phyloP scores from a whole-genome alignment of 1,284 basidiomycete species.

The Neotropicomus parvogracilis region DNA sequence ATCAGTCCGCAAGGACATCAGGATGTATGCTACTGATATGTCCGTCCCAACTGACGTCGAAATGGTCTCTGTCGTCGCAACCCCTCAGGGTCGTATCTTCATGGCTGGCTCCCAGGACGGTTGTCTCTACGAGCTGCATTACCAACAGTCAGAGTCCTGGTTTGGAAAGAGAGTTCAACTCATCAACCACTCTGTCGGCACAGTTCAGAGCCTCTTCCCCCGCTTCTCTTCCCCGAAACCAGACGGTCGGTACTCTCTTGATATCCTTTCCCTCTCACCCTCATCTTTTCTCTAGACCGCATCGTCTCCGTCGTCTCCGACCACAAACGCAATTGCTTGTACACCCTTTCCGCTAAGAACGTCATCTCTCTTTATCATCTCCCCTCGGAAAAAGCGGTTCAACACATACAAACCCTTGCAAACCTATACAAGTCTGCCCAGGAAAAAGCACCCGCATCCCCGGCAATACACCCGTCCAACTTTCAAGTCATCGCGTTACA shows the following conservation, averaged over 20 bases:
- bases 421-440: conserved; percentile 68
- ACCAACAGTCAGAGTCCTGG: conserved; percentile 91
- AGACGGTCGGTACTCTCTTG: conserved; percentile 49
- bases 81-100: conserved; percentile 84
- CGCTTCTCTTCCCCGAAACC: conserved; percentile 54
- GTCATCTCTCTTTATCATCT: conserved; percentile 67
- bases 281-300: conserved; percentile 48
- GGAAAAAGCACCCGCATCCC: conserved; percentile 72
- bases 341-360: conserved; percentile 69
- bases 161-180: conserved; percentile 83
- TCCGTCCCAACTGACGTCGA: conserved; percentile 73
- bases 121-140: conserved; percentile 89
- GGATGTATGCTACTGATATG: conserved; percentile 90
- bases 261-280: conserved; percentile 1
- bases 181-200: conserved; percentile 75
- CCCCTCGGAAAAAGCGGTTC: conserved; percentile 57
- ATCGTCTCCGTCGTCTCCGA: conserved; percentile 69
- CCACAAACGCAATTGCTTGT: conserved; percentile 62
- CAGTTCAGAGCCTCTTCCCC: conserved; percentile 72
- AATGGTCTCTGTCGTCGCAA: conserved; percentile 82
- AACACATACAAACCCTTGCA: conserved; percentile 64
- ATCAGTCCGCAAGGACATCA: conserved; percentile 66
- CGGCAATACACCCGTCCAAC: conserved; percentile 61
- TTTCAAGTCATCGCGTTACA: conserved; percentile 67
- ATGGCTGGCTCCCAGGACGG: conserved; percentile 86